Percentiles rank a stretch among this genome's conserved stretches.
Conservation (phyloP, 2,329 filamentous ascomycete species). For the Eutypella sp. region DNA sequence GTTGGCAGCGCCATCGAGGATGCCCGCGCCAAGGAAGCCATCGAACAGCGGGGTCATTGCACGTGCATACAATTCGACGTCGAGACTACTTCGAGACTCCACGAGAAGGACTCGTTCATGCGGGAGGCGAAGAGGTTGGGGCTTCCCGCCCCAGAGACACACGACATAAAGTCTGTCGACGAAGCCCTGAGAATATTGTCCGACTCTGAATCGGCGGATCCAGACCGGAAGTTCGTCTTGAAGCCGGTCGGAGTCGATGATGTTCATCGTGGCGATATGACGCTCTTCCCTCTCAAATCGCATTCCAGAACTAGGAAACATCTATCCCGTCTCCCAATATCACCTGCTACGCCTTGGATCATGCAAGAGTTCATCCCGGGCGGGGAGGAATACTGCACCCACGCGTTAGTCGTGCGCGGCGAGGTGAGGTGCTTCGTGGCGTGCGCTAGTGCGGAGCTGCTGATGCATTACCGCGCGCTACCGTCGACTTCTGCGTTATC, state of each 20-base stretch:
- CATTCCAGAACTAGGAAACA: conserved; percentile 48
- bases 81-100: conserved; percentile 50
- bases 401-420: conserved; percentile 62
- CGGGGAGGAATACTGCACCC: conserved; percentile 65
- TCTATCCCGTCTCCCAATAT: conserved; percentile 50
- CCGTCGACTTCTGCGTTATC: conserved; percentile 49
- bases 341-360: conserved; percentile 54
- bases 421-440: conserved; percentile 61
- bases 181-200: conserved; percentile 51
- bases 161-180: conserved; percentile 47
- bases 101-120: conserved; percentile 63
- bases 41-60: conserved; percentile 54
- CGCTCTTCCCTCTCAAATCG: conserved; percentile 54
- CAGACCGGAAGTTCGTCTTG: conserved; percentile 52
- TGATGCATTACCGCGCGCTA: conserved; percentile 63
- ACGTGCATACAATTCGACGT: conserved; percentile 60
- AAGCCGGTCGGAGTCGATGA: conserved; percentile 63
- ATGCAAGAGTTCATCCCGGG: conserved; percentile 62
- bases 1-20: conserved; percentile 62
- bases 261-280: conserved; percentile 55
- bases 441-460: conserved; percentile 56
- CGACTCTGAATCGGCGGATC: conserved; percentile 12
- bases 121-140: conserved; percentile 49
- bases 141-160: conserved; percentile 48
- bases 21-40: conserved; percentile 55